Percentiles rank a stretch among this genome's conserved stretches.
Conservation (phyloP, 2,329 filamentous ascomycete species). For the Arthrobotrys musiformis region DNA sequence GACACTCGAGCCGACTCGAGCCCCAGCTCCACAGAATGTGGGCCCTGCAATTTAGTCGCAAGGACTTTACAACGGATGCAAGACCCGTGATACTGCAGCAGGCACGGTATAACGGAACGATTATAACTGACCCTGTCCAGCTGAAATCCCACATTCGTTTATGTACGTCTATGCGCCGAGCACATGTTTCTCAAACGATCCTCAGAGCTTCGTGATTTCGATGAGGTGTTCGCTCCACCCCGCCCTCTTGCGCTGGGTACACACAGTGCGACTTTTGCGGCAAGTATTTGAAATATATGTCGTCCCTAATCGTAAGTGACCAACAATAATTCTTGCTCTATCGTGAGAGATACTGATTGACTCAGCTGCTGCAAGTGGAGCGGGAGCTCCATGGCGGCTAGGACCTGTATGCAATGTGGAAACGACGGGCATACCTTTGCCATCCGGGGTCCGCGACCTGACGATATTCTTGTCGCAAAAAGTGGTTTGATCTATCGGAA, state of each 20-base stretch:
- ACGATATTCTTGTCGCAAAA: conserved; percentile 16
- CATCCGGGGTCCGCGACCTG: conserved; percentile 48
- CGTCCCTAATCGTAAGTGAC: not conserved
- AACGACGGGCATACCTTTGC: conserved; percentile 1
- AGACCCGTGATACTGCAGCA: conserved; percentile 8
- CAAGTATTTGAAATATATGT: conserved; percentile 31
- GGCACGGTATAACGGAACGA: conserved; percentile 5
- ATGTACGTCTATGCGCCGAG: conserved; percentile 21
- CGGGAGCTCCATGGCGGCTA: not conserved
- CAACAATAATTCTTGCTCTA: not conserved
- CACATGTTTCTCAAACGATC: conserved; percentile 27
- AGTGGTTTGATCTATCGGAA: conserved; percentile 17
- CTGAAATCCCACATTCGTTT: conserved; percentile 38
- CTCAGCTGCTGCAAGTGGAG: not conserved
- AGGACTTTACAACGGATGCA: not conserved
- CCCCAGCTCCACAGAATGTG: not conserved
- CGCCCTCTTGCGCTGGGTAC: conserved; percentile 1
- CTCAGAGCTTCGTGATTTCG: not conserved
- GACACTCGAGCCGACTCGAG: not conserved
- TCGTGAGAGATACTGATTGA: not conserved
- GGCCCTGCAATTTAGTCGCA: not conserved
- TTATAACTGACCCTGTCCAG: conserved; percentile 48
- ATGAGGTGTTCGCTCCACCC: conserved; percentile 1
- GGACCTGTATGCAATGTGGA: not conserved
- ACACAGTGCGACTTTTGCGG: conserved; percentile 4